These are phyloP conservation scores for Combretum micranthum DNA, from an alignment of 345 rosid species.

Conservation along the genomic window DNA sequence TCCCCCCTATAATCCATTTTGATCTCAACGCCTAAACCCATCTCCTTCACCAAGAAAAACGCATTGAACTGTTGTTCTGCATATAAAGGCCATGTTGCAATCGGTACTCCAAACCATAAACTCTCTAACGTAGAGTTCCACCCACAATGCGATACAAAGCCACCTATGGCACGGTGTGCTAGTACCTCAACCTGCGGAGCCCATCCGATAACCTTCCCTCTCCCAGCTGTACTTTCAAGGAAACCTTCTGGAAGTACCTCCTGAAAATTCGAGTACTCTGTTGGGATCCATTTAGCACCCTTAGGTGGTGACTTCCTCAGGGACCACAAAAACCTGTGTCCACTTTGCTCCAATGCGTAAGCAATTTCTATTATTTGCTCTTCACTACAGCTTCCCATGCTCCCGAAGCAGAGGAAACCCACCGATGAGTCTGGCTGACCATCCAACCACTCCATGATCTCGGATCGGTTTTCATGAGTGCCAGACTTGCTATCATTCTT, in stretches of 20 bases:
- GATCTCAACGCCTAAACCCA: conserved; percentile 25
- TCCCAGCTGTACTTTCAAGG: conserved; percentile 27
- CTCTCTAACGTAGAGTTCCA: conserved; percentile 60
- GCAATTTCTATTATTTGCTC: conserved; percentile 40
- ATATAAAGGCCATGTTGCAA: conserved; percentile 41
- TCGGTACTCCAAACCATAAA: conserved; percentile 53
- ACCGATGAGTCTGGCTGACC: conserved; percentile 37
- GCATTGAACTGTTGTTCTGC: conserved; percentile 51
- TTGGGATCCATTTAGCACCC: neutral
- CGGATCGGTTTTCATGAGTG: neutral
- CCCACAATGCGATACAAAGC: conserved; percentile 62
- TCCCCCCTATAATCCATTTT: neutral
- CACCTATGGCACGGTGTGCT: conserved; percentile 29
- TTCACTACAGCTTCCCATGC: conserved; percentile 39
- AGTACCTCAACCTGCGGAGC: conserved; percentile 34
- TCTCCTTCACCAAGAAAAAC: conserved; percentile 28
- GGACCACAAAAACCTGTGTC: conserved; percentile 49
- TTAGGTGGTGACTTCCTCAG: conserved; percentile 18
- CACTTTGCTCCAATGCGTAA: conserved; percentile 36
- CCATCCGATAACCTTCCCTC: conserved; percentile 50
- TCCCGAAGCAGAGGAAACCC: conserved; percentile 61
- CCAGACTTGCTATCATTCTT: conserved; percentile 14
- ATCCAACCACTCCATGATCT: conserved; percentile 43
- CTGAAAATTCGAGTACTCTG: conserved; percentile 11
- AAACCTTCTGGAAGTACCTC: conserved; percentile 47